Conservation (phyloP, 768 basidiomycete genomes). For the Naganishia vaughanmartiniae region DNA sequence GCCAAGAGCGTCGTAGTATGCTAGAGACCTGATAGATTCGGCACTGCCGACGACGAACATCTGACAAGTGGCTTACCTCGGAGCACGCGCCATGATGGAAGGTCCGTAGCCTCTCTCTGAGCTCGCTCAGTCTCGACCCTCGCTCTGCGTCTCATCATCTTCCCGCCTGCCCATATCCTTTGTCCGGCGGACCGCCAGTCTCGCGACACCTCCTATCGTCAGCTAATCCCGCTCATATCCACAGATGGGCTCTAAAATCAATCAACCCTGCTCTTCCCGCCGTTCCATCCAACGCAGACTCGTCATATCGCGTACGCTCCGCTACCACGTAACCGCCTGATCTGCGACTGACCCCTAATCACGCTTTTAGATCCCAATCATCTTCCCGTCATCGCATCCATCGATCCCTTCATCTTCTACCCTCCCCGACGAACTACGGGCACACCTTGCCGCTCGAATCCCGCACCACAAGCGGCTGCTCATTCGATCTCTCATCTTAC, state of each 20-base stretch:
- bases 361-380: constrained; percentile 41
- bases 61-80: too few relatives aligned
- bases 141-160: too few relatives aligned
- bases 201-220: too few relatives aligned
- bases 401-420: constrained; percentile 26
- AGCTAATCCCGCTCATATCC: too few relatives aligned
- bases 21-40: too few relatives aligned
- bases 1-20: too few relatives aligned
- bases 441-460: constrained; percentile 42
- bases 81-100: too few relatives aligned
- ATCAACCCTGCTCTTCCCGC: constrained; percentile 21
- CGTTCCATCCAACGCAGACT: neutral
- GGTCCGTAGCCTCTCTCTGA: too few relatives aligned
- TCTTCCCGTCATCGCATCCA: constrained; percentile 39
- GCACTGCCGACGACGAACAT: too few relatives aligned
- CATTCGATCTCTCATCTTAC: constrained; percentile 38
- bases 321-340: neutral
- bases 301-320: neutral
- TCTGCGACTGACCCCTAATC: neutral
- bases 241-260: constrained; percentile 26
- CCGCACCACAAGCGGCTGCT: constrained; percentile 48
- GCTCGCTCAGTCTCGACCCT: too few relatives aligned
- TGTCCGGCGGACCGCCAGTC: too few relatives aligned
- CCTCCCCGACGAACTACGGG: constrained; percentile 38
- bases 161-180: too few relatives aligned